Evolutionary conservation across 1,139 yeast genomes (phyloP), one percentile per base, ranked within the genome.

Genomic region (Suhomyces chickasaworum): DNA sequence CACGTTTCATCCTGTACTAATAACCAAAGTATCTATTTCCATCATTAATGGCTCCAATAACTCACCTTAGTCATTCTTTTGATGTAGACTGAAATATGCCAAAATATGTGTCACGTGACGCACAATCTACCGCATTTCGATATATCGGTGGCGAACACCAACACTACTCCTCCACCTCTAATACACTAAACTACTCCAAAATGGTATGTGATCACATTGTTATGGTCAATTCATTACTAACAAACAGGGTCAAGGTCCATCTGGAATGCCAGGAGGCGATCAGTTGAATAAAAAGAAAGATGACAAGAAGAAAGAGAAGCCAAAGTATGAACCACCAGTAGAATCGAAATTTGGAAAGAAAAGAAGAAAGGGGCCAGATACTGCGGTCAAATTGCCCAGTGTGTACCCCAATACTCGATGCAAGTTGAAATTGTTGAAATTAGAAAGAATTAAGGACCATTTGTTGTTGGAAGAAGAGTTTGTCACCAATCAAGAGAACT

Each of bases 291-390:
- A 83, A 66, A 84, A 83, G 73, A 85, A 84, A 68, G 85, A 83
- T 58, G 86, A 84, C 67, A 83, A 83, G 67, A 86, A 89, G 80
- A 83, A 84, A 55, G 89, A 86, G 53, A 86, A 86, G 66, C 97
- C 97, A 59, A 90, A 89, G 72, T 93, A 91, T 67, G 99, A 95
- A 68, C 99, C 99, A 33, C 99, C 99, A 17, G 98, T 93, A 51
- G 96, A 93, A 67, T 86, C 97, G 15, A 84, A 91, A 57, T 86
- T 89, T 60, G 96, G 96, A 51, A 88, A 86, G 71, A 89, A 86
- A 77, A 86, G 86, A 74, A 83, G 95, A 76, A 86, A 84, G 73
- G 97, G 97, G 9, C 96, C 96, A 22, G 97, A 90, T 53, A 85
- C 95, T 18, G 83, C 84, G 12, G 88, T 93, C 41, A 82, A 78